These are phyloP conservation scores for Globisporangium nunn DNA, from an alignment of 352 stramenopile species.

Conservation along the genomic window DNA sequence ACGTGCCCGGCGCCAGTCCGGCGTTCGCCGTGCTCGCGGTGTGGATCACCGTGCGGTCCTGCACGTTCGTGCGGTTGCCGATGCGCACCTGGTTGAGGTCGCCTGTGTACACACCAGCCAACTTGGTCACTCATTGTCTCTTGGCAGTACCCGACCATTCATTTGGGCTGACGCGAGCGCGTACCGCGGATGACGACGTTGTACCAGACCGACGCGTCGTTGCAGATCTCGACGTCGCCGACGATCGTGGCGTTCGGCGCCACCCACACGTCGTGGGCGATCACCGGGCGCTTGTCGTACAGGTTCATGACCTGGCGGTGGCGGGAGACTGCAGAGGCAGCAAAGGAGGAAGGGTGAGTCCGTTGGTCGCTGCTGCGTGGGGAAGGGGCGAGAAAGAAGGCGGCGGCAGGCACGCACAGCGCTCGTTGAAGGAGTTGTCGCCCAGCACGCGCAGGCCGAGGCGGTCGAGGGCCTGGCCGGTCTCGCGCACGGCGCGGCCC, in stretches of 20 bases:
- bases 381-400: not conserved
- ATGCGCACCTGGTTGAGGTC: conserved; percentile 91
- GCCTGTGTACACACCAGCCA: conserved; percentile 17
- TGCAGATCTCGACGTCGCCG: conserved; percentile 92
- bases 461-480: conserved; percentile 93
- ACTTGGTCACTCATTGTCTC: too few relatives aligned
- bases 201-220: conserved; percentile 95
- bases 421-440: conserved; percentile 86
- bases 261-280: conserved; percentile 91
- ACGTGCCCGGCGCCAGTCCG: conserved; percentile 74
- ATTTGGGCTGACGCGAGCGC: not conserved
- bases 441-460: conserved; percentile 87
- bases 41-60: conserved; percentile 94
- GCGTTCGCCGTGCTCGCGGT: conserved; percentile 80
- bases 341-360: not conserved
- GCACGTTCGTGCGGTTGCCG: conserved; percentile 94
- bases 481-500: conserved; percentile 92
- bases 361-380: not conserved
- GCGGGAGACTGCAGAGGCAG: conserved; percentile 67
- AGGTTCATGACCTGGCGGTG: conserved; percentile 92
- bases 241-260: conserved; percentile 95
- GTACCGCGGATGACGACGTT: conserved; percentile 90
- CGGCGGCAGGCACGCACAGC: conserved; percentile 47
- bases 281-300: conserved; percentile 88
- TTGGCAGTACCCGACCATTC: too few relatives aligned